phyloP scores from a whole-genome alignment of 1,139 yeast genomes.

The Sugiyamaella neomexicana region DNA sequence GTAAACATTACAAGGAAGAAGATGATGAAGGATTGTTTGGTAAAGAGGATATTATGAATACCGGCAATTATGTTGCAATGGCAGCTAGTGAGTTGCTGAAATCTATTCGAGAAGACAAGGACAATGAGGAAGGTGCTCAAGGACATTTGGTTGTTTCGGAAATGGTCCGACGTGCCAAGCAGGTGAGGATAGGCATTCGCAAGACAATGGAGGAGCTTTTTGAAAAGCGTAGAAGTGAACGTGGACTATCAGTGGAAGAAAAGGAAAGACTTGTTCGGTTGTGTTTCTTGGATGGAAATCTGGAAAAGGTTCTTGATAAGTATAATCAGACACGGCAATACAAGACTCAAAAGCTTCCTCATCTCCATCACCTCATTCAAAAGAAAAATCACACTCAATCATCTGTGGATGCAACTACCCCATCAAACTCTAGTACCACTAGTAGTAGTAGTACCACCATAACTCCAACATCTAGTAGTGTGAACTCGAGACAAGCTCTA shows the following conservation, averaged over 20 bases:
- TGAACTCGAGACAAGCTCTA: not conserved
- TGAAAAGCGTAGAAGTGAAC: constrained; percentile 25
- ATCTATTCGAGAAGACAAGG: constrained; percentile 27
- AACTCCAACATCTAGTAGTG: not conserved
- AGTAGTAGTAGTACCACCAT: not conserved
- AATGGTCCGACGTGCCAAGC: constrained; percentile 33
- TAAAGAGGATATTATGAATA: constrained; percentile 31
- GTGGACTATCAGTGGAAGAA: constrained; percentile 28
- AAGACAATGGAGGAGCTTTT: constrained; percentile 34
- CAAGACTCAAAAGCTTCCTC: constrained; percentile 7
- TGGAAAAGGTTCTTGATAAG: constrained; percentile 35
- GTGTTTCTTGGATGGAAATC: constrained; percentile 38
- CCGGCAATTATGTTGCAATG: constrained; percentile 35
- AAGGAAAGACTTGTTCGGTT: constrained; percentile 37
- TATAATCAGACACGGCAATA: constrained; percentile 25
- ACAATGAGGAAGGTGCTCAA: constrained; percentile 16
- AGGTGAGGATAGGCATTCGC: constrained; percentile 34
- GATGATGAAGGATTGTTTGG: constrained; percentile 30
- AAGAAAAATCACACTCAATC: not conserved
- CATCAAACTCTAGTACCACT: not conserved
- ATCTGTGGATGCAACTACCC: no score
- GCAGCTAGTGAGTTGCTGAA: constrained; percentile 36
- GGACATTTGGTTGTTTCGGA: constrained; percentile 29
- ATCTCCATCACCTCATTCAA: not conserved
- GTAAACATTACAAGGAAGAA: constrained; percentile 41